Evolutionary conservation across 2,329 filamentous ascomycete species (phyloP), one percentile per base, ranked within the genome.

Genomic region (Epichloe amarillans): DNA sequence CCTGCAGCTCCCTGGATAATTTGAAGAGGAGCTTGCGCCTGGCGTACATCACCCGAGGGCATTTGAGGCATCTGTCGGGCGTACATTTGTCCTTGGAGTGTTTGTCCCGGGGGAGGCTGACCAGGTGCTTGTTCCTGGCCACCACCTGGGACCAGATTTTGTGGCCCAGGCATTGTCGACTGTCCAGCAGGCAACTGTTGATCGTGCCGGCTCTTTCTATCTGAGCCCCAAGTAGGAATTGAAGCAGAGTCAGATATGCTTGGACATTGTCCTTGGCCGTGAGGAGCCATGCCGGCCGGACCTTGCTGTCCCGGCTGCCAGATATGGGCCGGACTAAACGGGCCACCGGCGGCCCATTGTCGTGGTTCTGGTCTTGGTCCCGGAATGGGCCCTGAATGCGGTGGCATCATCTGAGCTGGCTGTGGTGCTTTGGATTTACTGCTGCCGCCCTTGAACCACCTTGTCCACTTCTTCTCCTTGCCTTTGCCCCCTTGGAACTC

Each of bases 381-480:
- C 11, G 37, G 43, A 26, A 23, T 43, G 21, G 46, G 46, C 10
- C 50, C 49, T 12, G 46, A 42, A 5, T 26, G 33, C 7, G 37
- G 10, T 6, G 50, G 30, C 46, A 44, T 21, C 26, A 40, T 40
- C 38, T 52, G 53, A n/a, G 46, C 46, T 21, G 47, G 50, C 23
- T 43, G 53, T 11, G 44, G 33, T 30, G 50, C 46, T 40, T 46
- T 40, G 36, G 23, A n/a, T 8, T 50, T 41, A 30, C 46, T 14
- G 53, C 47, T 15, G 53, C 47, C 40, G 17, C 53, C 52, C 53
- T 61, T 62, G 55, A 63, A 63, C 61, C 60, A 62, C 30, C 59
- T 62, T n/a, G 58, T 54, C 60, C 61, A 63, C 36, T 55, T 59
- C 48, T 58, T 62, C 6, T 58, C 57, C 37, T 61, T 62, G 5